Conservation (phyloP, 768 basidiomycete genomes). For the Russula olivacea region DNA sequence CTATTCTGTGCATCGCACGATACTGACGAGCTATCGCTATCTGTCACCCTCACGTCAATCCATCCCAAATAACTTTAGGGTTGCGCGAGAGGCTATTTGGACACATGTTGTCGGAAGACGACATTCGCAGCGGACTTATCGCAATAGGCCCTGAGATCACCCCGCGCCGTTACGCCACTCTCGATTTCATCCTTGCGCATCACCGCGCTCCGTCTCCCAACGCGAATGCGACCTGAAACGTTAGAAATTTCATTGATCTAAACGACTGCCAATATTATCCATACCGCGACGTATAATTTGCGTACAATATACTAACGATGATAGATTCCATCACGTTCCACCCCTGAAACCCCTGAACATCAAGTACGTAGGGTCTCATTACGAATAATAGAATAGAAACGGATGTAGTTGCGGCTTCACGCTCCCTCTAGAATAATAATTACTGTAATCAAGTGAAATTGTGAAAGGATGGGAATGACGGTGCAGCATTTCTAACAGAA, state of each 20-base stretch:
- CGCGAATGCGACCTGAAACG: neutral
- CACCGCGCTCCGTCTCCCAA: neutral
- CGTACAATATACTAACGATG: neutral
- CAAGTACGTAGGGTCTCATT: no score
- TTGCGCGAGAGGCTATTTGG: conserved; percentile 5
- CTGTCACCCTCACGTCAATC: neutral
- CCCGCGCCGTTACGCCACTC: neutral
- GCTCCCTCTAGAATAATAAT: no score
- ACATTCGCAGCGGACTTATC: conserved; percentile 1
- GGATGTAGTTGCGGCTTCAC: no score
- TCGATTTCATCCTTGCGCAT: neutral
- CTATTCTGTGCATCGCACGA: neutral
- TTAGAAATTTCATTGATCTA: neutral
- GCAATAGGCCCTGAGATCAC: neutral
- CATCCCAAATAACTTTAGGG: neutral
- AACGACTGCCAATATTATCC: neutral
- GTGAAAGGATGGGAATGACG: no score
- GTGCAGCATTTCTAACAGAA: no score
- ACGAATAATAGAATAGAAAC: no score
- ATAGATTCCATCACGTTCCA: neutral
- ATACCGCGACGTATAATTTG: neutral
- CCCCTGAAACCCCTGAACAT: no score
- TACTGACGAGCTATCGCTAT: neutral
- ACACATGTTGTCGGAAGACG: conserved; percentile 2
- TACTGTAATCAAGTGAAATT: no score